Base-by-base conservation (phyloP, 441 rosid genomes). In the Populus hybrid region DNA sequence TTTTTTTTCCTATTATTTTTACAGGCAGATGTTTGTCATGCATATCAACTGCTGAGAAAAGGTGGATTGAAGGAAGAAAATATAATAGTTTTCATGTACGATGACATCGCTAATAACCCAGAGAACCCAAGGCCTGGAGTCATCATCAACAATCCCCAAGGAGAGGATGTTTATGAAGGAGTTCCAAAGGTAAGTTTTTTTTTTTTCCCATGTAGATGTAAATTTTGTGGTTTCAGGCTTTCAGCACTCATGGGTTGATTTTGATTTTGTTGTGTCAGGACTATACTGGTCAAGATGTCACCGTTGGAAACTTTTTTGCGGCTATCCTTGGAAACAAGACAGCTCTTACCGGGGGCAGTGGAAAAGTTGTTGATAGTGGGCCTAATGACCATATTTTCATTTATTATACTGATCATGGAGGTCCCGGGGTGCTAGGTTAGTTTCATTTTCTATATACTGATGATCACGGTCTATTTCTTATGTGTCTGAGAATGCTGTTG, bases 401-500 rank as follows among this genome's bases (percentile, higher is more conserved):
- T 59, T 93, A 84, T 80, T 96, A 96, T 50, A 74, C 90, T 18
- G 99, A 96, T 78, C 99, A 96, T 79, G 99, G 99, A 14, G 98
- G 98, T 81, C 96, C 99, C 35, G 99, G 98, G 67, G 93, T 96
- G 76, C 92, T 94, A 6, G 99, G 99, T 96, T 77, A 84, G 98
- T 88, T 80, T 20, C 54, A 28, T 38, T 20, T 21, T 61, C 71
- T 8, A 24, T 14, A 34, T 61, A 26, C 69, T 5, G 7, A 2
- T 54, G 21, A 57, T 57, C 23, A 20, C 1, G 8, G 63, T 7
- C 1, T 54, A 57, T 20, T 57, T 57, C 10, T 57, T 57, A 20
- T 57, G 30, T 28, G 30, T 28, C 4, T 28, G 30, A 28, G 30
- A 28, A 28, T 28, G 30, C 30, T 28, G 30, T 28, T 28, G 30